Base-by-base conservation (phyloP, 306 rosid genomes). In the Cucumis hystrix region DNA sequence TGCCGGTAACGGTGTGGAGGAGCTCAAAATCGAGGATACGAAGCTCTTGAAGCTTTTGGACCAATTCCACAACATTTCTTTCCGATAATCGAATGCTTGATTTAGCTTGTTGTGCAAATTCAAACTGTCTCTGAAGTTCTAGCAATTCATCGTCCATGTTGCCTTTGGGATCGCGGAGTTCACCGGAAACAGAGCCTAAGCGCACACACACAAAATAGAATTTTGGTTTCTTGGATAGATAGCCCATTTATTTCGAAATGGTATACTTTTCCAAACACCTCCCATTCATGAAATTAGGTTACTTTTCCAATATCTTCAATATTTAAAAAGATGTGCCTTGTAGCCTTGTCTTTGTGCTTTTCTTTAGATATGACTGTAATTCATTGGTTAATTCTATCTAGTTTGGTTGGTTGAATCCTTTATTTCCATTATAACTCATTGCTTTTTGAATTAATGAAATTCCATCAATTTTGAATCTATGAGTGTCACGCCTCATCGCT, bases 31-130 rank as follows among this genome's bases (percentile, higher is more conserved):
- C 97, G 82, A 95, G 89, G 83, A 95, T 90, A 61, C 82, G 88
- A 70, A 96, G 99, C 82, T 96, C 91, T 65, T 91, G 99, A 69
- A 96, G 91, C 83, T 92, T 96, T 41, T 92, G 97, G 79, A 96
- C 88, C 80, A 96, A 89, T 85, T 96, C 99, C 82, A 96, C 98
- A 78, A 96, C 96, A 84, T 96, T 96, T 82, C 99, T 88, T 54
- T 96, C 98, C 78, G 99, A 96, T 78, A 96, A 86, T 52, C 97
- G 91, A 72, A 92, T 83, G 88, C 91, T 96, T 6, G 99, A 96
- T 79, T 96, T 92, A 12, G 90, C 99, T 77, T 96, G 90, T 88
- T 96, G 99, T 6, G 97, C 99, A 82, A 84, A 92, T 84, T 92
- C 98, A 86, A 96, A 96, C 79, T 92, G 99, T 57, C 92, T 77